Evolutionary conservation across 2,329 filamentous ascomycete genomes (phyloP).

Genomic region (Claviceps maximensis): DNA sequence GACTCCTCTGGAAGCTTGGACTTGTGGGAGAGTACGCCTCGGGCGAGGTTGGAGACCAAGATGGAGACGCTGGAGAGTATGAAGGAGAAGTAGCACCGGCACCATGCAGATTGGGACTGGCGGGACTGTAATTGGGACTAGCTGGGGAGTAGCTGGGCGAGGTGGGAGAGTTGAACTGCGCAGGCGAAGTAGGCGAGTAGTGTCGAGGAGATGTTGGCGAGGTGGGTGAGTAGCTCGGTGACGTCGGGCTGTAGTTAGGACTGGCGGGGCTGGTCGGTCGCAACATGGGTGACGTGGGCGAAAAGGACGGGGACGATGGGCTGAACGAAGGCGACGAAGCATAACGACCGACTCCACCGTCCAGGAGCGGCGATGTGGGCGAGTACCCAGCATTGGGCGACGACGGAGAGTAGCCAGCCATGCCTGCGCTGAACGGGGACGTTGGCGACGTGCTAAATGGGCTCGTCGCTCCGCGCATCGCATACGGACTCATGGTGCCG

Average conservation of each 20-base stretch:
- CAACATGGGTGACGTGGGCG: conserved; percentile 46
- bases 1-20: conserved; percentile 43
- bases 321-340: conserved; percentile 50
- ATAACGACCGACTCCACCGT: conserved; percentile 37
- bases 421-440: conserved; percentile 45
- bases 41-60: conserved; percentile 64
- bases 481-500: conserved; percentile 50
- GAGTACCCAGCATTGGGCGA: conserved; percentile 63
- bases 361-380: conserved; percentile 58
- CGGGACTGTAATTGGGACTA: conserved; percentile 59
- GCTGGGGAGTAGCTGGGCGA: conserved; percentile 62
- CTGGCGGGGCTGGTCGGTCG: conserved; percentile 41
- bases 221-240: conserved; percentile 50
- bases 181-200: conserved; percentile 60
- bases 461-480: conserved; percentile 49
- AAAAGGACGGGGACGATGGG: conserved; percentile 50
- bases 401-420: conserved; percentile 58
- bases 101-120: conserved; percentile 41
- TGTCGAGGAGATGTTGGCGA: conserved; percentile 43
- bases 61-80: conserved; percentile 60
- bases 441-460: conserved; percentile 62
- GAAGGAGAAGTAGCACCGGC: conserved; percentile 39
- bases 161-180: conserved; percentile 58
- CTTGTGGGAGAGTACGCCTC: conserved; percentile 51
- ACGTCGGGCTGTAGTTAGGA: conserved; percentile 52